These are phyloP conservation scores for Boletus rubroflammeus DNA, from an alignment of 768 basidiomycete genomes.

Conservation along the genomic window DNA sequence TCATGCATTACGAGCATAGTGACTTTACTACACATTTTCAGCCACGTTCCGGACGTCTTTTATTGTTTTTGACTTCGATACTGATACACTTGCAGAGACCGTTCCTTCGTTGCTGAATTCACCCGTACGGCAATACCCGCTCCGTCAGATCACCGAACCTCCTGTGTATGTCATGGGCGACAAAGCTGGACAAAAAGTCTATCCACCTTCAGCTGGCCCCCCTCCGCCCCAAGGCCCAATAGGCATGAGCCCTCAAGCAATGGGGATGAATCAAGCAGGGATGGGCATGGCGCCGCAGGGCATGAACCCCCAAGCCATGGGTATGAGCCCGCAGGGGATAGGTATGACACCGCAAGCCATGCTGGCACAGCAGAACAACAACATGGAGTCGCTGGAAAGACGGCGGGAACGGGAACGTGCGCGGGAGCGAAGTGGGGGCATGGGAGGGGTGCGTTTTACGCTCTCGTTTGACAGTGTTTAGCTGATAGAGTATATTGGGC, in stretches of 20 bases:
- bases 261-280: conserved; percentile 24
- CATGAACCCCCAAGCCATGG: conserved; percentile 24
- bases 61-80: conserved; percentile 9
- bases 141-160: conserved; percentile 63
- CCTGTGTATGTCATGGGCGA: conserved; percentile 69
- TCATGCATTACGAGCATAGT: neutral
- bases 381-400: conserved; percentile 70
- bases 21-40: neutral
- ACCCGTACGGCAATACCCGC: conserved; percentile 68
- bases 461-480: neutral
- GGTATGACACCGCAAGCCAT: conserved; percentile 50
- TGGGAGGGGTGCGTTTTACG: conserved; percentile 36
- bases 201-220: conserved; percentile 29
- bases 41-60: neutral
- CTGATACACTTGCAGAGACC: conserved; percentile 45
- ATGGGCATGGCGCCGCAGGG: conserved; percentile 26
- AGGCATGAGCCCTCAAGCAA: conserved; percentile 23
- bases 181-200: conserved; percentile 67
- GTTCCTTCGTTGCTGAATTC: conserved; percentile 53
- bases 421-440: conserved; percentile 43
- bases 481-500: neutral
- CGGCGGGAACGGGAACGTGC: conserved; percentile 56
- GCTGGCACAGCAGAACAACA: conserved; percentile 68
- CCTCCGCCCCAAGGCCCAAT: conserved; percentile 31
- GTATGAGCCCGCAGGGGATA: conserved; percentile 22